These are phyloP conservation scores for Benincasa hispida DNA, from an alignment of 306 rosid genomes.

Conservation along the genomic window DNA sequence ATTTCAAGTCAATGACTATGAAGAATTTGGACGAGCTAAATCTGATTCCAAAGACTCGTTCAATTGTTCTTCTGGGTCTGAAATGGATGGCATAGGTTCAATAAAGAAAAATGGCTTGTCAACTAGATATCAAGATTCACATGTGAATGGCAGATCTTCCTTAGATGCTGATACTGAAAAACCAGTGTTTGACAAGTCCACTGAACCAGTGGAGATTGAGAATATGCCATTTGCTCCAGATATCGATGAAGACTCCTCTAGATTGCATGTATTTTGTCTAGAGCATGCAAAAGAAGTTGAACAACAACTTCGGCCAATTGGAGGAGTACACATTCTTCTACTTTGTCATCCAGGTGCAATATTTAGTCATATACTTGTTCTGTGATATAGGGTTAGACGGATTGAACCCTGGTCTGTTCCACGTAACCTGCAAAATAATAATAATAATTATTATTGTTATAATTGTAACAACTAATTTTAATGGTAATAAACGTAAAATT, in stretches of 20 bases:
- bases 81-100: constrained; percentile 30
- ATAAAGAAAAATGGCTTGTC: constrained; percentile 18
- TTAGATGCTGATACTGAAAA: constrained; percentile 33
- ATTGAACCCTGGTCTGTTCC: background rate
- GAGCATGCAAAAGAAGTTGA: constrained; percentile 94
- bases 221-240: constrained; percentile 30
- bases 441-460: background rate
- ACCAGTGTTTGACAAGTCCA: constrained; percentile 29
- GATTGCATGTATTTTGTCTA: constrained; percentile 93
- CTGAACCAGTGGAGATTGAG: constrained; percentile 22
- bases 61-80: constrained; percentile 30
- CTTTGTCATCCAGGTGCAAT: constrained; percentile 93
- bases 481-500: background rate
- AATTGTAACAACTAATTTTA: too few species aligned
- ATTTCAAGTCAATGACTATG: constrained; percentile 8
- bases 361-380: background rate
- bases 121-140: constrained; percentile 26
- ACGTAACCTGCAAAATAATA: background rate
- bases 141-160: constrained; percentile 21
- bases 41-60: constrained; percentile 14
- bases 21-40: constrained; percentile 20
- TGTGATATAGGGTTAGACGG: background rate
- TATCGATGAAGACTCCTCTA: constrained; percentile 68
- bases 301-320: constrained; percentile 75
- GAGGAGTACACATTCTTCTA: constrained; percentile 75